Evolutionary conservation across 352 stramenopile genomes (phyloP), one percentile per base, ranked within the genome.

Genomic region (Pythium pyrilobum): DNA sequence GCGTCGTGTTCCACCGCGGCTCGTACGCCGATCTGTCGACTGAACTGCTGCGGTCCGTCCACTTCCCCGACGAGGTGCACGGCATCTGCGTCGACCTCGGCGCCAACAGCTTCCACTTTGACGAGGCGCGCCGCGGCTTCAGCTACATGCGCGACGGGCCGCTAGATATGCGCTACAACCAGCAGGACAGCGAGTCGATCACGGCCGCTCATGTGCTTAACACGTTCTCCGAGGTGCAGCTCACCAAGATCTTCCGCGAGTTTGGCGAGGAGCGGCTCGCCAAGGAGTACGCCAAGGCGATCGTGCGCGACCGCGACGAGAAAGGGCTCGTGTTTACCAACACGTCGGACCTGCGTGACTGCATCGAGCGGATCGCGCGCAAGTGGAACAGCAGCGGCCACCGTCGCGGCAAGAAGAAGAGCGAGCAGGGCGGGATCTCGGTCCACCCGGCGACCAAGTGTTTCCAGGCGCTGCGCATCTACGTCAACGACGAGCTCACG

Each of bases 61-160:
- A 56, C 7, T 88, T 90, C 40, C 74, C 76, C 4, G 27, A 46
- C 8, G 40, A 74, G 36, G 80, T 90, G 5, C 70, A 85, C 37
- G 82, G 82, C 33, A 78, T 89, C 49, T 64, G 88, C 39, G 77
- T 92, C 27, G 82, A 92, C 57, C 71, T 92, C 10, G 82, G 82
- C 10, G 82, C 78, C 27, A 92, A 92, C 52, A 92, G 82, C 59
- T 88, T 85, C 49, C 82, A 92, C 66, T 87, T 91, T 45, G 82
- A 92, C 50, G 66, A 76, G 40, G 60, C 72, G 10, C 64, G 69
- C 28, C 74, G 82, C 25, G 82, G 82, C 16, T 90, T 92, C 56
- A 90, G 80, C 64, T 79, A 77, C 38, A 60, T 82, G 48, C 74
- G 77, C 45, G 78, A 92, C 57, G 82, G 82, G 0, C 82, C 82